Evolutionary conservation across 352 stramenopile species (phyloP).

Genomic region (Pythium monospermum): DNA sequence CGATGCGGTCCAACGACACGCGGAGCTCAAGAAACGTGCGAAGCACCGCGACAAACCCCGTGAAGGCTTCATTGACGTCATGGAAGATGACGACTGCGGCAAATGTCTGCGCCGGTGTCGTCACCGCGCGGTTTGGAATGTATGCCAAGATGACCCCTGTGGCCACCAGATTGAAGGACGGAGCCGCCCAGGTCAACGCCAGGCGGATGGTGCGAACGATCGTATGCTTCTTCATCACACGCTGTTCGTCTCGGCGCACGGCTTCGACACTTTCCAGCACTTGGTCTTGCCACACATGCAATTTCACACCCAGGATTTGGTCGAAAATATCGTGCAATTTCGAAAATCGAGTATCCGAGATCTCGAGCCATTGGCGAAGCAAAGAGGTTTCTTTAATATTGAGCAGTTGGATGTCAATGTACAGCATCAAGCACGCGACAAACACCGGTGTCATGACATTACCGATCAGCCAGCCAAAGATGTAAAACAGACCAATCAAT

Average conservation of each 20-base stretch:
- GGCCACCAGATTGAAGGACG: constrained; percentile 30
- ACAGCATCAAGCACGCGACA: constrained; percentile 29
- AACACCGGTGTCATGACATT: constrained; percentile 34
- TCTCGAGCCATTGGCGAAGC: constrained; percentile 11
- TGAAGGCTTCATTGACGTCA: constrained; percentile 33
- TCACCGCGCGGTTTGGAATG: constrained; percentile 21
- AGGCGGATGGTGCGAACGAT: constrained; percentile 27
- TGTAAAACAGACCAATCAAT: constrained; percentile 24
- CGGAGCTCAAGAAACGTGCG: constrained; percentile 21
- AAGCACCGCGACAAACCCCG: constrained; percentile 12
- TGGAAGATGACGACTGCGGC: constrained; percentile 33
- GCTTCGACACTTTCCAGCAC: constrained; percentile 35
- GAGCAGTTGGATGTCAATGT: constrained; percentile 48
- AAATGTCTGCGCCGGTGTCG: constrained; percentile 31
- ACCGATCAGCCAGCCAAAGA: constrained; percentile 23
- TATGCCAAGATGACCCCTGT: constrained; percentile 27
- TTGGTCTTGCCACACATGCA: constrained; percentile 56
- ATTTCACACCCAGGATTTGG: constrained; percentile 29
- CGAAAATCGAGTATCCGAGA: constrained; percentile 19
- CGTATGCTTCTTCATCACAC: constrained; percentile 19
- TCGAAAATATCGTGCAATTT: constrained; percentile 20
- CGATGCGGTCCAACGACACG: constrained; percentile 29
- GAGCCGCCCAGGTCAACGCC: constrained; percentile 33
- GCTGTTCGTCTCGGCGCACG: constrained; percentile 33
- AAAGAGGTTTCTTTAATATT: constrained; percentile 22